Conservation (phyloP, 768 basidiomycete species). For the Hericium erinaceus region DNA sequence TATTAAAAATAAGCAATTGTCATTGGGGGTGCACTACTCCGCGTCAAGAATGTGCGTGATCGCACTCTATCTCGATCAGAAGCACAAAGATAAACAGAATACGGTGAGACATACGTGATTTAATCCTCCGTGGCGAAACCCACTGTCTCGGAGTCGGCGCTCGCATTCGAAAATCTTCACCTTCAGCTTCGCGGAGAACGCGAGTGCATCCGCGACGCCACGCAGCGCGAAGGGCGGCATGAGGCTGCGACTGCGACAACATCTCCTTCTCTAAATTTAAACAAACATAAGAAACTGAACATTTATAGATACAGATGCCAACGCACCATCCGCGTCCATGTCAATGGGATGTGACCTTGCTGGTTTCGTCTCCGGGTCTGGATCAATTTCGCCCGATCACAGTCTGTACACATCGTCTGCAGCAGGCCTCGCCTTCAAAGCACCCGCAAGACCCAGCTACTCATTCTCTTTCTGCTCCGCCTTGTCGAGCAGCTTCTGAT, state of each 20-base stretch:
- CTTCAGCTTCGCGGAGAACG: no score
- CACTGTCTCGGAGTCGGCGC: no score
- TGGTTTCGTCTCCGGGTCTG: slow-evolving; percentile 97
- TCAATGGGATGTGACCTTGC: slow-evolving; percentile 98
- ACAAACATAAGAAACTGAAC: slow-evolving; percentile 5
- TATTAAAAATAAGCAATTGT: no score
- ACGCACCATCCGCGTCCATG: slow-evolving; percentile 96
- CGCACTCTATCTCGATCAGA: no score
- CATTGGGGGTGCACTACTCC: no score
- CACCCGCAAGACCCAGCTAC: slow-evolving; percentile 85
- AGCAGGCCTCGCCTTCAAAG: slow-evolving; percentile 71
- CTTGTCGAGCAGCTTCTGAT: slow-evolving; percentile 95
- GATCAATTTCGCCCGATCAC: slow-evolving; percentile 95
- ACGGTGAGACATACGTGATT: no score
- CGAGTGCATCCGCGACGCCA: no score
- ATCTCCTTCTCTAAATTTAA: slow-evolving; percentile 84
- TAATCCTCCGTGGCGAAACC: no score
- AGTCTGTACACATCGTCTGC: slow-evolving; percentile 89
- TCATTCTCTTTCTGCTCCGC: slow-evolving; percentile 95
- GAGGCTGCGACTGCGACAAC: slow-evolving; percentile 45
- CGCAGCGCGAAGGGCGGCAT: no score
- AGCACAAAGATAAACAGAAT: no score
- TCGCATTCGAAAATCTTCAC: no score
- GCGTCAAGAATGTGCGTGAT: no score
- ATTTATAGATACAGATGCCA: neutral